Percentiles rank a stretch among this genome's conserved stretches.
Conservation (phyloP, 176 grass and related monocot genomes). For the Rhipidocladum racemiflorum region DNA sequence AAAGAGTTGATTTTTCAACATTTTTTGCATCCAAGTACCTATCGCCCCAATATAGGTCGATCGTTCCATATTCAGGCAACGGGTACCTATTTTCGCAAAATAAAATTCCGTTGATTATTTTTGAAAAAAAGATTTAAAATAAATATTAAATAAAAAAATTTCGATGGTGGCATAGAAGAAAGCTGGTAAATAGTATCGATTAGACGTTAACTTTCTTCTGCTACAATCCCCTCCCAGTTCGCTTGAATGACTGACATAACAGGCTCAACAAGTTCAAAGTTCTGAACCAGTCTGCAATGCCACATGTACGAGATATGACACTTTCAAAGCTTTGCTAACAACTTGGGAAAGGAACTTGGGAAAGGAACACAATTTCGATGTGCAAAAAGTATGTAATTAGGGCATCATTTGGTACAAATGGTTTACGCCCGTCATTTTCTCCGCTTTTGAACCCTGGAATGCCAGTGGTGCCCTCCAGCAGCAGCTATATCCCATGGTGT, state of each 20-base stretch:
- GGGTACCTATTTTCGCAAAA: too few species aligned
- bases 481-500: conserved; percentile 4
- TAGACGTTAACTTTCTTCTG: neutral
- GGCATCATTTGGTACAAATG: neutral
- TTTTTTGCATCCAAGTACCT: too few species aligned
- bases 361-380: neutral
- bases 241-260: neutral
- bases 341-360: too few species aligned
- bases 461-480: neutral
- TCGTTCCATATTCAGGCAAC: too few species aligned
- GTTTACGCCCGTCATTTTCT: neutral
- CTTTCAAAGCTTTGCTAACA: neutral
- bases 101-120: too few species aligned
- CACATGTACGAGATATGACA: neutral
- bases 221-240: neutral
- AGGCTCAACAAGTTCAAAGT: neutral
- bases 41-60: too few species aligned
- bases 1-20: too few species aligned
- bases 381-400: neutral
- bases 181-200: neutral
- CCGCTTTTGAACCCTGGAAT: neutral
- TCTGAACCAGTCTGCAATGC: neutral
- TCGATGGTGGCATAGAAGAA: too few species aligned
- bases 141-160: too few species aligned
- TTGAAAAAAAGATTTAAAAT: too few species aligned